phyloP scores from a whole-genome alignment of 192 early-diverging fungal species.

The Coemansia sp. region DNA sequence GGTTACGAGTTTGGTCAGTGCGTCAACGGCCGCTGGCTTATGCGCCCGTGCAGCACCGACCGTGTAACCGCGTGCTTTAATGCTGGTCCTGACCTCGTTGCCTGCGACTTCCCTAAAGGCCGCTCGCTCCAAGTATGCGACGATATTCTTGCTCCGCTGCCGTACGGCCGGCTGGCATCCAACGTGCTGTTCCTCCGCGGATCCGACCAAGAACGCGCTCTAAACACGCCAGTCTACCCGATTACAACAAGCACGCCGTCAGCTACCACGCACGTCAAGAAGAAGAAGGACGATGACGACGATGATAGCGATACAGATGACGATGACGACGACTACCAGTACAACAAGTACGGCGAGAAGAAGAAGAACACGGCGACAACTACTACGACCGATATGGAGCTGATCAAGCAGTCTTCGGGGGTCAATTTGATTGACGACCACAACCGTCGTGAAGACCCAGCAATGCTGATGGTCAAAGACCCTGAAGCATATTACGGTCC shows the following conservation, averaged over 20 bases:
- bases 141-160: slow-evolving; percentile 41
- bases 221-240: slow-evolving; percentile 49
- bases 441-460: slow-evolving; percentile 50
- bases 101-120: slow-evolving; percentile 53
- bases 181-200: slow-evolving; percentile 48
- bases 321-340: slow-evolving; percentile 44
- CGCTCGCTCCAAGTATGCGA: slow-evolving; percentile 49
- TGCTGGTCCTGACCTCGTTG: slow-evolving; percentile 36
- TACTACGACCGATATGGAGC: slow-evolving; percentile 47
- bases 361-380: slow-evolving; percentile 48
- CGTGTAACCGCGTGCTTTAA: slow-evolving; percentile 48
- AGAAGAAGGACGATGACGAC: slow-evolving; percentile 41
- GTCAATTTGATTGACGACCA: slow-evolving; percentile 52
- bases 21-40: slow-evolving; percentile 51
- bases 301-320: slow-evolving; percentile 37
- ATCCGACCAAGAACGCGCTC: slow-evolving; percentile 48
- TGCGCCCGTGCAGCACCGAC: slow-evolving; percentile 51
- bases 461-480: slow-evolving; percentile 53
- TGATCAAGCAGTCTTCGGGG: slow-evolving; percentile 46
- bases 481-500: slow-evolving; percentile 47
- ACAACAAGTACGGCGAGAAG: slow-evolving; percentile 54
- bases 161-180: slow-evolving; percentile 44
- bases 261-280: slow-evolving; percentile 27
- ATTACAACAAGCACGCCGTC: slow-evolving; percentile 17
- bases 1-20: slow-evolving; percentile 55